A percentile compares a stretch with the other conserved stretches of the same genome.
phyloP scores from a whole-genome alignment of 177 flowering plant genomes.

The Tripterygium wilfordii region DNA sequence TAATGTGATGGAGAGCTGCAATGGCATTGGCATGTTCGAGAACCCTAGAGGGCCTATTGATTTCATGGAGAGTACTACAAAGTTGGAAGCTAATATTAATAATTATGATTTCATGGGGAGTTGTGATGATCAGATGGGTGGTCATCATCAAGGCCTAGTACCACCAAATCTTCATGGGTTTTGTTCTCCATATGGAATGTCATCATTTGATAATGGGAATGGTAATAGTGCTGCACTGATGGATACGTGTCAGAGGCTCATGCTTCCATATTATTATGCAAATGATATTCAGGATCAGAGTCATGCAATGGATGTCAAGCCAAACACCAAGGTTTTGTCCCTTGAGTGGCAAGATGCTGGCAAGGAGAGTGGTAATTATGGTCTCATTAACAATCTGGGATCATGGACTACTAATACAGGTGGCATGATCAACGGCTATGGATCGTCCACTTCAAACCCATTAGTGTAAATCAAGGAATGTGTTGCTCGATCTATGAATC shows the following conservation, averaged over 20 bases:
- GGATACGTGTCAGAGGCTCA: constrained; percentile 38
- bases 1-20: constrained; percentile 29
- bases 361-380: constrained; percentile 43
- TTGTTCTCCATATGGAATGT: constrained; percentile 39
- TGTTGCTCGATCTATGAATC: no score
- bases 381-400: constrained; percentile 34
- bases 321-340: constrained; percentile 47
- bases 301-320: constrained; percentile 56
- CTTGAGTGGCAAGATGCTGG: constrained; percentile 62
- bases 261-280: constrained; percentile 40
- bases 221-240: constrained; percentile 7
- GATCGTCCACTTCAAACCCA: constrained; percentile 55
- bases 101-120: constrained; percentile 39
- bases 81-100: constrained; percentile 24
- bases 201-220: constrained; percentile 19
- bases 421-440: constrained; percentile 49
- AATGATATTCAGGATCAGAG: constrained; percentile 19
- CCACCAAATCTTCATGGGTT: constrained; percentile 24
- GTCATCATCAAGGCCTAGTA: constrained; percentile 26
- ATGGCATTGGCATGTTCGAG: constrained; percentile 22
- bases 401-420: constrained; percentile 55
- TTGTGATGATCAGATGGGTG: constrained; percentile 10
- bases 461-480: constrained; percentile 23
- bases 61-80: constrained; percentile 59
- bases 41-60: constrained; percentile 38